Conservation (phyloP, 1,139 yeast genomes). For the Hansenula anomala region DNA sequence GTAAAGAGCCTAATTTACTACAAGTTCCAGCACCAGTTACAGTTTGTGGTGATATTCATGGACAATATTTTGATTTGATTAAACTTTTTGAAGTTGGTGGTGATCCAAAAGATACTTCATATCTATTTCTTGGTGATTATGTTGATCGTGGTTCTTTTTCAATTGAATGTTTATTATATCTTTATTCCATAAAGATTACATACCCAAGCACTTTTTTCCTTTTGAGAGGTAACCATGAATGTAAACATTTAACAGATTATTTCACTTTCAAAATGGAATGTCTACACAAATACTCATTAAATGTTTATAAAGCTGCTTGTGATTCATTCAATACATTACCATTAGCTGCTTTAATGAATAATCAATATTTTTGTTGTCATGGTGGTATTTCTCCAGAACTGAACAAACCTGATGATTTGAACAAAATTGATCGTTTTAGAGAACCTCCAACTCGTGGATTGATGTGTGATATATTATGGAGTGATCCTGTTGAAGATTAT, state of each 20-base stretch:
- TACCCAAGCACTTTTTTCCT: slow-evolving; percentile 76
- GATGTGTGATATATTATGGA: slow-evolving; percentile 95
- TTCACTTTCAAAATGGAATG: slow-evolving; percentile 93
- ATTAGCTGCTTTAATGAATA: slow-evolving; percentile 89
- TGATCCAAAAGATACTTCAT: slow-evolving; percentile 70
- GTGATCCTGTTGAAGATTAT: slow-evolving; percentile 88
- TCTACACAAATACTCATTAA: slow-evolving; percentile 69
- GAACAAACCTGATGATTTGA: slow-evolving; percentile 64
- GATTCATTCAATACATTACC: slow-evolving; percentile 85
- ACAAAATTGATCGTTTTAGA: slow-evolving; percentile 69
- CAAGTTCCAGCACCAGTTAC: slow-evolving; percentile 91
- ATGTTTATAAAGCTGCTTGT: slow-evolving; percentile 71
- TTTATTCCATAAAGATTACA: slow-evolving; percentile 77
- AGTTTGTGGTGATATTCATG: slow-evolving; percentile 95
- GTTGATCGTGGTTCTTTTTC: slow-evolving; percentile 95
- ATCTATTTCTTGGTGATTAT: slow-evolving; percentile 89
- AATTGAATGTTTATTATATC: slow-evolving; percentile 76
- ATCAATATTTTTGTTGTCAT: slow-evolving; percentile 93
- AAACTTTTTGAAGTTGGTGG: slow-evolving; percentile 95
- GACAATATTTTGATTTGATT: slow-evolving; percentile 88
- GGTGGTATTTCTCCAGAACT: slow-evolving; percentile 95
- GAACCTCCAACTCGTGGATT: slow-evolving; percentile 94
- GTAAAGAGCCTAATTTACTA: slow-evolving; percentile 73
- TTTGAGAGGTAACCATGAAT: slow-evolving; percentile 94
- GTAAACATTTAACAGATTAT: slow-evolving; percentile 88